These are phyloP conservation scores for Microbotryum saponariae DNA, from an alignment of 1,284 basidiomycete genomes.

Conservation along the genomic window DNA sequence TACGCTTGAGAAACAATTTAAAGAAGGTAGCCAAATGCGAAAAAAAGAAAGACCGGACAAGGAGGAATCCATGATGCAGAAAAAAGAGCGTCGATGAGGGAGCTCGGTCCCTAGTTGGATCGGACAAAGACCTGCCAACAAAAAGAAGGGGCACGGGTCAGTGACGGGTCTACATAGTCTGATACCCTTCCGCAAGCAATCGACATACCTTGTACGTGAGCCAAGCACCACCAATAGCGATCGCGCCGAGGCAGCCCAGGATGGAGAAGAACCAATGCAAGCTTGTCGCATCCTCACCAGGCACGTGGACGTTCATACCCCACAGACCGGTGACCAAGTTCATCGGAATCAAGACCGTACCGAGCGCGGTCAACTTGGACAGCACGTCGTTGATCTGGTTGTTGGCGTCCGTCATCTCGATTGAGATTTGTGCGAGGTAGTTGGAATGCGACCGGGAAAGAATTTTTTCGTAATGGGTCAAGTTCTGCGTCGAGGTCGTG, in stretches of 20 bases:
- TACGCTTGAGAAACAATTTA: no score
- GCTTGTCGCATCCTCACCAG: conserved; percentile 58
- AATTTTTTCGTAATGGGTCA: conserved; percentile 99
- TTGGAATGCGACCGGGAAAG: conserved; percentile 98
- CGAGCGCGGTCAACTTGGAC: conserved; percentile 94
- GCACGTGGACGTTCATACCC: conserved; percentile 90
- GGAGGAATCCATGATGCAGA: neutral
- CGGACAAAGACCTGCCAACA: conserved; percentile 10
- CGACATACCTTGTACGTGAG: conserved; percentile 27
- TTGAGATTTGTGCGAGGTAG: conserved; percentile 94
- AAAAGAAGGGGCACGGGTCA: neutral
- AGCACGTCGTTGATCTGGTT: conserved; percentile 99
- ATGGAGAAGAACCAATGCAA: conserved; percentile 65
- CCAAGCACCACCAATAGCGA: conserved; percentile 33
- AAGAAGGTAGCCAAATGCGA: no score
- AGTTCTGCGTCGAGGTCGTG: conserved; percentile 99
- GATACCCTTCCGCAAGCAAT: neutral
- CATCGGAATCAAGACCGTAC: conserved; percentile 90
- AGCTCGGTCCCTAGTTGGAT: neutral
- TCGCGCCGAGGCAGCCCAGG: conserved; percentile 30
- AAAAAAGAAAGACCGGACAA: no score
- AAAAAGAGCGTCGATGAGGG: no score
- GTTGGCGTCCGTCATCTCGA: conserved; percentile 99
- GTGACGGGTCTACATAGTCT: neutral
- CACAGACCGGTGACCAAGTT: conserved; percentile 77